Base-by-base conservation (phyloP, 768 basidiomycete genomes). In the Paxillus involutus region DNA sequence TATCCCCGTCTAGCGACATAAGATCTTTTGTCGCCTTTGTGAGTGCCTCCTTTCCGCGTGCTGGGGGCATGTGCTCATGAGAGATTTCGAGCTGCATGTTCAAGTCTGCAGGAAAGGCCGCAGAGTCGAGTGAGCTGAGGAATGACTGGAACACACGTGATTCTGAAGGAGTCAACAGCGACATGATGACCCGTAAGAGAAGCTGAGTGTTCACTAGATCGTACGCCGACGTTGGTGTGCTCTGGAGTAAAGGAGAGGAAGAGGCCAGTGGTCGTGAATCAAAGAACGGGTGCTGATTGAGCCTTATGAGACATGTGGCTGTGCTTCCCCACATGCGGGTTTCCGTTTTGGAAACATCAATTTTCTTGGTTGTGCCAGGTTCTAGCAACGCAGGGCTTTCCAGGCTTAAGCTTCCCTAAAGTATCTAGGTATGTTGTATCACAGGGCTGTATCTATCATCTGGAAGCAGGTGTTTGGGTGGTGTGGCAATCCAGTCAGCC, bases 1-100 rank as follows among this genome's bases (percentile, higher is more conserved):
- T 70, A 13, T 69, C 75, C 12, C 57, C 60, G 54, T 87, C 87
- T 26, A 91, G 76, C 4, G 87, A 77, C 84, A 93, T 90, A 42
- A 93, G 81, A 68, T 91, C 88, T 69, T 88, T 90, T 0, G 90
- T 92, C 0, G 89, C 89, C 70, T 86, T 88, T 49, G 86, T 73
- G 50, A 93, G 78, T 2, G 84, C 84, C 50, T 88, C 84, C 53
- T 75, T 83, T 55, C 81, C 82, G 52, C 73, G 80, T 49, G 78
- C 69, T 11, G 79, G 78, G 35, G 78, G 74, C 60, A 81, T 70
- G 55, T 81, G 77, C 47, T 81, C 76, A 44, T 75, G 73, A 24
- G 55, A 73, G 55, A 55, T 66, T 52, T 60, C 66, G 26, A 58
- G 72, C 56, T 63, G 73, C 56, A 75, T 64, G 47, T 71, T 70